Evolutionary conservation across 2,329 filamentous ascomycete species (phyloP).

Genomic region (Achaetomium macrosporum): DNA sequence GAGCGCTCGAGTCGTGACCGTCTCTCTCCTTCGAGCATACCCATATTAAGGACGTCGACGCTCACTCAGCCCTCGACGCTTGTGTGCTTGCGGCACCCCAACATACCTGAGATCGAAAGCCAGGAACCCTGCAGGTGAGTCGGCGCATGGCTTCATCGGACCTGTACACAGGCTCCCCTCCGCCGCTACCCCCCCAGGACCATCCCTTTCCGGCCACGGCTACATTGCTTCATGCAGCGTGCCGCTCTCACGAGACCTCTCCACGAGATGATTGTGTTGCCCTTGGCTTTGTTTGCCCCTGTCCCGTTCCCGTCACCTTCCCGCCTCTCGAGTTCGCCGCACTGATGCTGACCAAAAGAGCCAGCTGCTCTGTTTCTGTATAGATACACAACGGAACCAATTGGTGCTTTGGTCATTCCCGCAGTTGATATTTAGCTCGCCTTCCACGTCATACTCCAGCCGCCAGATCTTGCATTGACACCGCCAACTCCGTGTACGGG

Average conservation of each 20-base stretch:
- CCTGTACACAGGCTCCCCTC: conserved; percentile 6
- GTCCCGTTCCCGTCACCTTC: conserved; percentile 8
- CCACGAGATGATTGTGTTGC: conserved; percentile 20
- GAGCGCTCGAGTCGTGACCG: no score
- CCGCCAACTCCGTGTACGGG: background rate
- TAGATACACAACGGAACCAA: conserved; percentile 6
- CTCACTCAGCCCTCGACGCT: background rate
- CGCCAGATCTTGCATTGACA: background rate
- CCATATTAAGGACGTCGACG: background rate
- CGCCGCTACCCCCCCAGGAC: background rate
- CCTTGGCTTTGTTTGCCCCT: conserved; percentile 20
- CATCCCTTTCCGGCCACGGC: conserved; percentile 15
- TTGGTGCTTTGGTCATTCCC: background rate
- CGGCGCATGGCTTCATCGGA: background rate
- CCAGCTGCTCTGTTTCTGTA: conserved; percentile 1
- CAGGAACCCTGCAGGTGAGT: conserved; percentile 18
- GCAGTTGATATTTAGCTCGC: no score
- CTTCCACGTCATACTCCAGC: no score
- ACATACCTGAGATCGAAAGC: background rate
- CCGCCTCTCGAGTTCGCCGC: conserved; percentile 12
- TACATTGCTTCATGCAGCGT: conserved; percentile 23
- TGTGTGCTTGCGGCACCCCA: background rate
- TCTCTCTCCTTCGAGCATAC: background rate
- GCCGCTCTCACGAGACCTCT: conserved; percentile 26
- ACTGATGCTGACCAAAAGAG: conserved; percentile 11